Base-by-base conservation (phyloP, 306 rosid genomes). In the Boehmeria nivea region DNA sequence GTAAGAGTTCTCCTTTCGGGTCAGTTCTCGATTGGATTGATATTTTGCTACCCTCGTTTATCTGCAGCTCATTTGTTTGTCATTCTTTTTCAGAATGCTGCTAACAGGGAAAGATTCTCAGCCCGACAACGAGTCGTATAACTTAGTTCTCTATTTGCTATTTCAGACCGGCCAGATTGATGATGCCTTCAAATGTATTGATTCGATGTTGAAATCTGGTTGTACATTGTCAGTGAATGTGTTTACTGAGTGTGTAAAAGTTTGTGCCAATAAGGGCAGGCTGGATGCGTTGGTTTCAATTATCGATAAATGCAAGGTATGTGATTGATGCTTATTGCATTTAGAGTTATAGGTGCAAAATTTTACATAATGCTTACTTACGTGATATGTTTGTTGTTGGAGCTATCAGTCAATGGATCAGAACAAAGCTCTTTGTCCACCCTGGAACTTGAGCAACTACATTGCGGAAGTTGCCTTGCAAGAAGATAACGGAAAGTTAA, bases 361-460 rank as follows among this genome's bases (percentile, higher is more conserved):
- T 65, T 27, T 59, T 61, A 60, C 34, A 59, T 71, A 1, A 57
- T 57, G 38, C 44, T 45, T 48, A 42, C 70, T 69, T 59, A 36
- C 54, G 47, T 67, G 26, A 59, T 67, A 51, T 43, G 48, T 27
- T 44, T 61, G 18, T 34, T 59, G 33, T 57, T 72, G 67, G 50
- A 69, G 56, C 67, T 69, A 63, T 64, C 82, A 91, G 98, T 27
- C 83, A 51, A 81, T 83, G 82, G 95, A 73, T 34, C 81, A 87
- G 68, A 93, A 93, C 83, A 93, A 87, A 79, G 82, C 99, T 46
- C 96, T 93, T 71, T 85, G 95, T 74, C 99, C 99, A 2, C 10
- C 87, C 2, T 85, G 95, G 99, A 69, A 42, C 56, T 25, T 67
- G 81, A 86, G 96, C 81, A 64, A 71, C 65, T 39, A 12, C 61